A percentile compares a stretch with the other conserved stretches of the same genome.
Evolutionary conservation across 768 basidiomycete genomes (phyloP).

Genomic region (Podaxis sp.): DNA sequence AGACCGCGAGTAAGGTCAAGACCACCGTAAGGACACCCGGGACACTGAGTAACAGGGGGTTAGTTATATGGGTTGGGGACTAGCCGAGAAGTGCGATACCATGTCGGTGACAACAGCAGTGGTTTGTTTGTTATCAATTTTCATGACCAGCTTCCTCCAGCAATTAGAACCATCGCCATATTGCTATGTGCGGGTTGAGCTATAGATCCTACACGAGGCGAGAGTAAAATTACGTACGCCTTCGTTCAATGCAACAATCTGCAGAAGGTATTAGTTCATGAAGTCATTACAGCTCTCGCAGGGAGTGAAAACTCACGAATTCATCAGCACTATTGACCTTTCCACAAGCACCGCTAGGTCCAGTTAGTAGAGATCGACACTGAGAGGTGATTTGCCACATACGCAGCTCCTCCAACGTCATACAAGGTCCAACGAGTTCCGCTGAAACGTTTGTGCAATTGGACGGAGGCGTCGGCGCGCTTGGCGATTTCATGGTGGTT

Average conservation of each 20-base stretch:
- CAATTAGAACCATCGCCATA: constrained; percentile 60
- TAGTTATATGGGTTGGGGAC: background rate
- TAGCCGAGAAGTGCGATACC: constrained; percentile 28
- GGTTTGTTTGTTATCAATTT: constrained; percentile 54
- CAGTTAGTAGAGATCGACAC: background rate
- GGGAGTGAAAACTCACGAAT: constrained; percentile 18
- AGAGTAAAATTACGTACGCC: constrained; percentile 10
- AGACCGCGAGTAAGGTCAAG: constrained; percentile 68
- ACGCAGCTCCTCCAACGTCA: constrained; percentile 24
- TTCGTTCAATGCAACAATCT: constrained; percentile 28
- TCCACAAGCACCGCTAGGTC: constrained; percentile 26
- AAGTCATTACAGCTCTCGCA: background rate
- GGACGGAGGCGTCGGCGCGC: constrained; percentile 20
- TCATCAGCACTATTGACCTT: constrained; percentile 20
- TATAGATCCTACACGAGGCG: background rate
- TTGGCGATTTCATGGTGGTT: constrained; percentile 23
- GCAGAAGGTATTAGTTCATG: background rate
- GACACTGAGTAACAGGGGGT: constrained; percentile 39
- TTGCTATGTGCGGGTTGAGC: constrained; percentile 7
- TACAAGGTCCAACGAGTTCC: constrained; percentile 25
- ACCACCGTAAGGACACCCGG: constrained; percentile 58
- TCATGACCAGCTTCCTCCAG: constrained; percentile 55
- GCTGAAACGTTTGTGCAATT: constrained; percentile 20
- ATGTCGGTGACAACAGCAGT: constrained; percentile 58
- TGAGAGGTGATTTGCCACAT: constrained; percentile 10